phyloP scores from a whole-genome alignment of 495 filamentous ascomycete species.

The Lepidopterella palustris region DNA sequence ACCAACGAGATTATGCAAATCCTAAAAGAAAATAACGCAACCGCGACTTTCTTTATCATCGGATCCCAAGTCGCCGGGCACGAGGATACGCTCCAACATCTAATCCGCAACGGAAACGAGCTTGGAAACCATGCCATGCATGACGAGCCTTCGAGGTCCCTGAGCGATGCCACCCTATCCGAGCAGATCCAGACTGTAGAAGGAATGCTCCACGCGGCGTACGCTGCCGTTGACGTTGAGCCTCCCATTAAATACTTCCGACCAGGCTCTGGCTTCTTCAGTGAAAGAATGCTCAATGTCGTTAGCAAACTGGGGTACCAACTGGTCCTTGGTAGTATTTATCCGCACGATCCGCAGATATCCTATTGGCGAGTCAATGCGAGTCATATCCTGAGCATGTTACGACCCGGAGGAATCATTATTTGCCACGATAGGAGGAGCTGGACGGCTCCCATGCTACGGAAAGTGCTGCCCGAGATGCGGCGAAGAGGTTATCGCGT shows the following conservation, averaged over 20 bases:
- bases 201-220: slow-evolving; percentile 48
- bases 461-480: slow-evolving; percentile 62
- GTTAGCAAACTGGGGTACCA: slow-evolving; percentile 52
- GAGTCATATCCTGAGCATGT: slow-evolving; percentile 71
- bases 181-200: slow-evolving; percentile 43
- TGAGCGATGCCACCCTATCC: slow-evolving; percentile 29
- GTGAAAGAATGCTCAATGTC: slow-evolving; percentile 53
- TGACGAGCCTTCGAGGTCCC: slow-evolving; percentile 61
- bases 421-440: slow-evolving; percentile 74
- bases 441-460: slow-evolving; percentile 74
- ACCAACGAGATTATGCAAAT: slow-evolving; percentile 64
- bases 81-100: slow-evolving; percentile 51
- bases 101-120: slow-evolving; percentile 61
- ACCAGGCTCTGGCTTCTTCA: slow-evolving; percentile 77
- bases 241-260: slow-evolving; percentile 56
- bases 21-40: slow-evolving; percentile 43
- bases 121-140: slow-evolving; percentile 81
- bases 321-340: slow-evolving; percentile 71
- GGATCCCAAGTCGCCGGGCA: slow-evolving; percentile 62
- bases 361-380: slow-evolving; percentile 61
- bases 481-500: slow-evolving; percentile 59
- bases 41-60: slow-evolving; percentile 45
- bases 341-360: slow-evolving; percentile 82
- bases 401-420: slow-evolving; percentile 66
- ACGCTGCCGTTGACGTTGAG: slow-evolving; percentile 38